A percentile compares a stretch with the other conserved stretches of the same genome.
Evolutionary conservation across 169 alveolate genomes (phyloP).

Genomic region (Plasmodium billcollinsi): DNA sequence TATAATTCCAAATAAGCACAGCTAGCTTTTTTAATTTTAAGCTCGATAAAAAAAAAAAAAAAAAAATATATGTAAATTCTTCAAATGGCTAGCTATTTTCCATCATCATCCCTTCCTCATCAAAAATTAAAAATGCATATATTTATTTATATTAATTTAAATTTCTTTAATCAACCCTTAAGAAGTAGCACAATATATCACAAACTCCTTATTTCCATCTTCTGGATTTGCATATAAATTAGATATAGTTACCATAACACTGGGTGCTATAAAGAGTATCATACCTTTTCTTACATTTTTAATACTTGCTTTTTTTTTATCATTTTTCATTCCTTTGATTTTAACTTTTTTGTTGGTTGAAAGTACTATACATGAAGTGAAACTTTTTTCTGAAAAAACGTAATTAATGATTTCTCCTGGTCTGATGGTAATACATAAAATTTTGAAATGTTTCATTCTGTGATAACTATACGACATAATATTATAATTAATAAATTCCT

Average conservation of each 20-base stretch:
- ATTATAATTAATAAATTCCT: conserved; percentile 61
- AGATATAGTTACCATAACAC: conserved; percentile 26
- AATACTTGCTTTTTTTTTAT: conserved; percentile 55
- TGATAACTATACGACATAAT: conserved; percentile 53
- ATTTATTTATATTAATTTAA: too few species aligned
- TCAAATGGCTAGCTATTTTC: too few species aligned
- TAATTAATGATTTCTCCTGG: conserved; percentile 49
- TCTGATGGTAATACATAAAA: conserved; percentile 30
- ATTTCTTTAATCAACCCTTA: background rate
- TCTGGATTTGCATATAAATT: conserved; percentile 22
- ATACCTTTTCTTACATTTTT: conserved; percentile 34
- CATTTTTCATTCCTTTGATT: conserved; percentile 54
- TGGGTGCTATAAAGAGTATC: conserved; percentile 47
- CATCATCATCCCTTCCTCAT: too few species aligned
- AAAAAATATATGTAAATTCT: too few species aligned
- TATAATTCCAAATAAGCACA: too few species aligned
- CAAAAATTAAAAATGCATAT: too few species aligned
- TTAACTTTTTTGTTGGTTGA: conserved; percentile 42
- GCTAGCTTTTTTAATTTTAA: too few species aligned
- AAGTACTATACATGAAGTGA: conserved; percentile 57
- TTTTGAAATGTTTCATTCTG: conserved; percentile 53
- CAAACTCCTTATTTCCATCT: conserved; percentile 62
- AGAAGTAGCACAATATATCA: conserved; percentile 56
- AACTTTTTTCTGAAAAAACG: conserved; percentile 31
- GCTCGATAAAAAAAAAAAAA: too few species aligned